Base-by-base conservation (phyloP, 805 yeast species). In the Helenozyma baotianmanensis region DNA sequence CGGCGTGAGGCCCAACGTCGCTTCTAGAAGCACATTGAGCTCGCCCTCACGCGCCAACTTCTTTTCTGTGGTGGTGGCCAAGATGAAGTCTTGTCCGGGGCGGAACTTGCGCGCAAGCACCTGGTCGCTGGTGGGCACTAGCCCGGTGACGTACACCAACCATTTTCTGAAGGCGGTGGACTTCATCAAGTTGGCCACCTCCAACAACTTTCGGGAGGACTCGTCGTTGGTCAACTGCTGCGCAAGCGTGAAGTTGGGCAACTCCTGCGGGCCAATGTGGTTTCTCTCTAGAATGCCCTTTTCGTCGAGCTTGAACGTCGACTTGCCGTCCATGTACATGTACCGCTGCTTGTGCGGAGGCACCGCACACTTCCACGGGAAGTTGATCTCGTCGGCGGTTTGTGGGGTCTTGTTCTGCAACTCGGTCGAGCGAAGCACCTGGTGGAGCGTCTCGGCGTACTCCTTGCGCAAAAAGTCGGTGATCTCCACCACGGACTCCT, bases 271-370 rank as follows among this genome's bases (percentile, higher is more conserved):
- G 27, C 59, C 74, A 46, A 43, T 60, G 37, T 37, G 52, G 40
- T 60, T 60, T 16, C 38, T 42, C 10, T 41, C 34, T 9, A 48
- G 44, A 18, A 72, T 71, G 2, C 54, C 49, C 12, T 30, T 33
- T 12, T 66, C 60, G 14, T 52, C 47, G 27, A 68, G 54, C 4
- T 54, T 57, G 39, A 62, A 54, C 4, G 56, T 38, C 9, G 68
- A 53, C 35, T 64, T 62, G 3, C 90, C 90, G 52, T 86, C 95
- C 21, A 89, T 68, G 53, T 87, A 90, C 66, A 87, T 56, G 53
- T 71, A 92, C 41, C 96, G 66, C 62, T 88, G 89, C 54, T 92
- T 87, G 53, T 90, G 97, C 7, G 97, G 92, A 7, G 98, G 97
- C 29, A 82, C 74, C 1, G 97, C 92, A 25, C 88, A 69, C 41